A percentile compares a stretch with the other conserved stretches of the same genome.
These are phyloP conservation scores for Drechslera avenae DNA, from an alignment of 2,329 filamentous ascomycete species.

Conservation along the genomic window DNA sequence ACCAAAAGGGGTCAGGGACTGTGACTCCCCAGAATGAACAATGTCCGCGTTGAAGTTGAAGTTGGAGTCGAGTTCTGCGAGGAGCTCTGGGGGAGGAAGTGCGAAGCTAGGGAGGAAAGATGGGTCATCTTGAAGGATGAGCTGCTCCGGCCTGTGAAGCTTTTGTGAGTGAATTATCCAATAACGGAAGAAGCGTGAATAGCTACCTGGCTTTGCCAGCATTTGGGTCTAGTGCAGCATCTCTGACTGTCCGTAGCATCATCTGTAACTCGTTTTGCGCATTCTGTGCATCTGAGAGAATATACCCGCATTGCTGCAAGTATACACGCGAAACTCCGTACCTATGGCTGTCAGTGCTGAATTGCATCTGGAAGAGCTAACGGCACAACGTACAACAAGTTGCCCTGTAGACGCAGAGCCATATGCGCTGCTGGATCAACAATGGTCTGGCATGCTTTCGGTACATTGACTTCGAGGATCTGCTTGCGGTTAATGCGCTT, in stretches of 20 bases:
- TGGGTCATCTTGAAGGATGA: constrained; percentile 82
- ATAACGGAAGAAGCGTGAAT: background rate
- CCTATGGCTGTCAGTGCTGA: constrained; percentile 28
- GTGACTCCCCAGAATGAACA: constrained; percentile 42
- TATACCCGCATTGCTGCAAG: constrained; percentile 83
- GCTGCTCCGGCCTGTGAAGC: constrained; percentile 69
- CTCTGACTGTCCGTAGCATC: constrained; percentile 64
- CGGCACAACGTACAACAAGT: constrained; percentile 66
- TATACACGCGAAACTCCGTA: constrained; percentile 82
- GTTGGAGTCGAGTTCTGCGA: constrained; percentile 52
- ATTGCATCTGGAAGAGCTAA: background rate
- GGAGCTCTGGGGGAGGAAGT: constrained; percentile 63
- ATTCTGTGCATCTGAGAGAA: constrained; percentile 78
- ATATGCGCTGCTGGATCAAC: constrained; percentile 83
- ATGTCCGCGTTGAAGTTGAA: constrained; percentile 44
- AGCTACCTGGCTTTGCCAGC: constrained; percentile 74
- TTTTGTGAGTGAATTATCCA: constrained; percentile 7
- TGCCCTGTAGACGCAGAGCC: constrained; percentile 87
- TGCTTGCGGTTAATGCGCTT: constrained; percentile 82
- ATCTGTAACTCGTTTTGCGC: constrained; percentile 74
- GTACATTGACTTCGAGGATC: constrained; percentile 85
- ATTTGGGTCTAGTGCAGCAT: constrained; percentile 68
- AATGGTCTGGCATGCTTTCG: constrained; percentile 88
- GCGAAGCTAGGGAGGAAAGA: constrained; percentile 72
- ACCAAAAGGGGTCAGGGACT: constrained; percentile 46